A percentile compares a stretch with the other conserved stretches of the same genome.
phyloP scores from a whole-genome alignment of 768 basidiomycete species.

The Tephrocybe sp. region DNA sequence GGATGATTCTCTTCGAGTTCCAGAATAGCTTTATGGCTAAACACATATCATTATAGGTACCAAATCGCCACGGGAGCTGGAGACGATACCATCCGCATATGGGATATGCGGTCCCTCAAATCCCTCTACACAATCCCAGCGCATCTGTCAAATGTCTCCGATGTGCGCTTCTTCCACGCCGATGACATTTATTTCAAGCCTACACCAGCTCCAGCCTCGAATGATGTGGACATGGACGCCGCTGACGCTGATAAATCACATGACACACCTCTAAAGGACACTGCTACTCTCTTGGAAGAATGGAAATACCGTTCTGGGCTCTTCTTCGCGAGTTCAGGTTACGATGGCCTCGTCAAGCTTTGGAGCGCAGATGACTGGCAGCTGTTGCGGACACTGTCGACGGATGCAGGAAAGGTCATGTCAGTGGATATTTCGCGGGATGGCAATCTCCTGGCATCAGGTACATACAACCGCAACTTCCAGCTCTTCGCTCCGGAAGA shows the following conservation, averaged over 20 bases:
- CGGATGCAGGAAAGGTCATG: conserved; percentile 99
- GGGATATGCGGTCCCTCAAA: conserved; percentile 94
- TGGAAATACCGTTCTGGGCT: conserved; percentile 85
- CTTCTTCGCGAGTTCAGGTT: conserved; percentile 92
- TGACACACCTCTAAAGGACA: conserved; percentile 37
- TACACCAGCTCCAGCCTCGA: conserved; percentile 26
- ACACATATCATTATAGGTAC: conserved; percentile 53
- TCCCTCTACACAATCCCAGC: conserved; percentile 96
- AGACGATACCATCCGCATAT: conserved; percentile 97
- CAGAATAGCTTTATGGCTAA: conserved; percentile 6
- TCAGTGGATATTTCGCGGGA: conserved; percentile 89
- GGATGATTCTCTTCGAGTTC: conserved; percentile 29
- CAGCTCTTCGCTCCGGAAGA: conserved; percentile 88
- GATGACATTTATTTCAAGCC: conserved; percentile 52
- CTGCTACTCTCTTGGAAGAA: conserved; percentile 52
- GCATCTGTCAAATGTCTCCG: conserved; percentile 92
- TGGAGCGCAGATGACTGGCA: conserved; percentile 99
- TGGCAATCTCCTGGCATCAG: conserved; percentile 81
- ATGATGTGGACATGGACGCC: conserved; percentile 52
- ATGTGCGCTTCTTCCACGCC: conserved; percentile 89
- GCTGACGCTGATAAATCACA: conserved; percentile 36
- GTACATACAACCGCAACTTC: conserved; percentile 93
- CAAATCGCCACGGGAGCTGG: conserved; percentile 97
- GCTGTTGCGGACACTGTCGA: conserved; percentile 80
- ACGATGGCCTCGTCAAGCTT: conserved; percentile 92